Base-by-base conservation (phyloP, 495 filamentous ascomycete species). In the Evernia prunastri region DNA sequence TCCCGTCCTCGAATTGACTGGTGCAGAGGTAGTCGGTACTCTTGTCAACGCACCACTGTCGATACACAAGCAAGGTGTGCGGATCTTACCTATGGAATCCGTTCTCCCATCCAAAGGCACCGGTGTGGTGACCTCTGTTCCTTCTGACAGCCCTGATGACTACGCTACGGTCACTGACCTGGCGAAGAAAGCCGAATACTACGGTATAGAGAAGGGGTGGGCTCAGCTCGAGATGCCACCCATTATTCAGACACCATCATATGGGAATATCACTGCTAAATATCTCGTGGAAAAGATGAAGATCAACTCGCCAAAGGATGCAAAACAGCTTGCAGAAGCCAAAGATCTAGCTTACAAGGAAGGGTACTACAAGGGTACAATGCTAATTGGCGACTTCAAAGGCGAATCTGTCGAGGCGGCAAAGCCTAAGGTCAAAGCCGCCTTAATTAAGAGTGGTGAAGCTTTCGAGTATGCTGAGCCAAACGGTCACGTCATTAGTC, bases 271-370 rank as follows among this genome's bases (percentile, higher is more conserved):
- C 63, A 86, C 90, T 40, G 94, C 94, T 7, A 84, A 87, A 63
- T 83, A 86, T 60, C 79, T 98, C 53, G 89, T 96, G 51, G 90
- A 96, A 78, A 85, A 93, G 72, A 80, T 97, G 70, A 98, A 98
- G 81, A 98, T 98, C 73, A 87, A 89, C 69, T 96, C 92, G 9
- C 92, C 94, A 61, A 98, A 97, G 76, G 94, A 98, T 70, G 81
- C 85, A 20, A 96, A 89, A 72, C 89, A 88, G 76, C 85, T 97
- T 20, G 87, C 87, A 31, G 87, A 97, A 78, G 94, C 94, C 37
- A 98, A 98, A 78, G 93, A 97, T 63, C 77, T 93, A 56, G 94
- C 94, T 7, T 98, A 98, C 79, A 95, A 91, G 73, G 92, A 96
- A 72, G 94, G 90, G n/a, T 97, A 90, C 80, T 98, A 97, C 79